Conservation (phyloP, 345 rosid species). For the Gossypium turneri region DNA sequence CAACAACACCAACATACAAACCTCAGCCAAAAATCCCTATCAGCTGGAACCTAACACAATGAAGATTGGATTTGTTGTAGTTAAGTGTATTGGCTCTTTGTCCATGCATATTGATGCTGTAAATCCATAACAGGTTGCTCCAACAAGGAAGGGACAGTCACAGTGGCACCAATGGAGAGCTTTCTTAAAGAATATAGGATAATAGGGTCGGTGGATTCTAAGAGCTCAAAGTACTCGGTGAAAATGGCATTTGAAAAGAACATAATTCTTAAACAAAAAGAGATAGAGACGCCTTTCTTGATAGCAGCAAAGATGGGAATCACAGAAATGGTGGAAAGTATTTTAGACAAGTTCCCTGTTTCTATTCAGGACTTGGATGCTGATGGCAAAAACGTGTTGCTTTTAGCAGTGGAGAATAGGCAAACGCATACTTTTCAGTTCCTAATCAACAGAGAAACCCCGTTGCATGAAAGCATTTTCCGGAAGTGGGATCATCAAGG, state of each 20-base stretch:
- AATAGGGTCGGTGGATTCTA: not conserved
- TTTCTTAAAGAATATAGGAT: not conserved
- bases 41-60: not conserved
- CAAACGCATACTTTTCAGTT: conserved; percentile 34
- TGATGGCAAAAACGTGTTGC: conserved; percentile 13
- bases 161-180: not conserved
- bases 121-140: not conserved
- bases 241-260: not conserved
- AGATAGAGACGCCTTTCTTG: conserved; percentile 10
- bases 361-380: conserved; percentile 14
- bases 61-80: not conserved
- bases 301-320: conserved; percentile 18
- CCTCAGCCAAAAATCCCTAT: not conserved
- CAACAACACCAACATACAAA: not conserved
- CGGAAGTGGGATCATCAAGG: conserved; percentile 30
- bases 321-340: conserved; percentile 19
- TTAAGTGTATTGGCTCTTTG: not conserved
- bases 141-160: not conserved
- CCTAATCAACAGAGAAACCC: conserved; percentile 6
- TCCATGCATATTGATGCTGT: not conserved
- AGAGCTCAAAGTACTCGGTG: not conserved
- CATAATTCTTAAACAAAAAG: not conserved
- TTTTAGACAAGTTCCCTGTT: conserved; percentile 7
- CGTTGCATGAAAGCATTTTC: conserved; percentile 26
- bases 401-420: conserved; percentile 48